Evolutionary conservation across 768 basidiomycete species (phyloP).

Genomic region (Termitomyces sp.): DNA sequence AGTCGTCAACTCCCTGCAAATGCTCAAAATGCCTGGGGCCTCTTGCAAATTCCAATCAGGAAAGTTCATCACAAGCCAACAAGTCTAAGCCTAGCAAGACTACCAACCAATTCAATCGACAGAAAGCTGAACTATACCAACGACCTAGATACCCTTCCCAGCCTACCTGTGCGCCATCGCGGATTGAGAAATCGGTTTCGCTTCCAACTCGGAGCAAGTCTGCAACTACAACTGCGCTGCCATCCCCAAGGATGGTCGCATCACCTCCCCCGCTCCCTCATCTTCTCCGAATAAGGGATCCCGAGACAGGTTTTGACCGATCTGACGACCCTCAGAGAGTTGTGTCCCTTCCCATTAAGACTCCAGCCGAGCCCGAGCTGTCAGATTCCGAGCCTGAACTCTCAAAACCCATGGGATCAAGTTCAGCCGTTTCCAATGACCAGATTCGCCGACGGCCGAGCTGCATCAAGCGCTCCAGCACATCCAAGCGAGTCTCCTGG

Average conservation of each 20-base stretch:
- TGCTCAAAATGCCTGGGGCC: slow-evolving; percentile 23
- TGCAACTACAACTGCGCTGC: neutral
- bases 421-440: slow-evolving; percentile 15
- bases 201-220: slow-evolving; percentile 8
- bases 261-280: slow-evolving; percentile 41
- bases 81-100: neutral
- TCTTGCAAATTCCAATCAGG: neutral
- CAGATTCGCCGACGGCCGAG: slow-evolving; percentile 50
- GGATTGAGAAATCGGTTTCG: slow-evolving; percentile 4
- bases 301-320: slow-evolving; percentile 16
- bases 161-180: neutral
- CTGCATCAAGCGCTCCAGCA: slow-evolving; percentile 57
- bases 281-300: slow-evolving; percentile 27
- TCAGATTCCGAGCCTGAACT: neutral
- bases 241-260: slow-evolving; percentile 17
- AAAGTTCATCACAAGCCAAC: slow-evolving; percentile 5
- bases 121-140: slow-evolving; percentile 8
- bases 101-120: neutral
- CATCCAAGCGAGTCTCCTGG: slow-evolving; percentile 70
- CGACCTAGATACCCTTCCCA: slow-evolving; percentile 11
- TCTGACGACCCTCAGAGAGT: slow-evolving; percentile 20
- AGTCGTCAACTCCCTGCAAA: slow-evolving; percentile 13
- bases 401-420: neutral
- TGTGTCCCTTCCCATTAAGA: slow-evolving; percentile 5
- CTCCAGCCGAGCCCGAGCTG: neutral